phyloP scores from a whole-genome alignment of 2,329 filamentous ascomycete genomes.

The Colletotrichum sp. region DNA sequence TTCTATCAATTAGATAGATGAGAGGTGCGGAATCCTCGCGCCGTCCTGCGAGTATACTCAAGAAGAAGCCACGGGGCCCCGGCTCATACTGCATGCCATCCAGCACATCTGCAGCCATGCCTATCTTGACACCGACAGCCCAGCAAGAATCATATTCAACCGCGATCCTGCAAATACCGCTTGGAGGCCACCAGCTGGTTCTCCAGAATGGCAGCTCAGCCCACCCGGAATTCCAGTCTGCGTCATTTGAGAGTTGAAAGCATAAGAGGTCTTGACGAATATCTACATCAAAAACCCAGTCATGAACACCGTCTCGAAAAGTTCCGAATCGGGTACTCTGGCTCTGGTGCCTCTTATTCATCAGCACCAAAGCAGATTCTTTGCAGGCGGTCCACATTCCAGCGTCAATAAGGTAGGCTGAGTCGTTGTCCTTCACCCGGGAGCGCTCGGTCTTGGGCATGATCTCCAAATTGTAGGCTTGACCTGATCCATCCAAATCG shows the following conservation, averaged over 20 bases:
- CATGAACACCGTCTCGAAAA: neutral
- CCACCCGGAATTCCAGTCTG: neutral
- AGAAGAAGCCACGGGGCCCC: neutral
- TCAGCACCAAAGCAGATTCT: neutral
- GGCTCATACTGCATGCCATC: neutral
- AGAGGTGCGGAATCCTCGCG: neutral
- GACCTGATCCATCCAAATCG: neutral
- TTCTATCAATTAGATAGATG: neutral
- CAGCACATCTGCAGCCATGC: neutral
- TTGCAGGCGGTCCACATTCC: neutral
- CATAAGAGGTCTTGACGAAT: neutral
- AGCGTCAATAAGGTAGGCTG: neutral
- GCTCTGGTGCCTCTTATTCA: neutral
- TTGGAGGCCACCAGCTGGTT: neutral
- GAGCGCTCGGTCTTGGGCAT: neutral
- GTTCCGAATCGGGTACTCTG: neutral
- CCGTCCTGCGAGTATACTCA: neutral
- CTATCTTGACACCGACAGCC: neutral
- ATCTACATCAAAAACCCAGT: neutral
- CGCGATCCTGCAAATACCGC: neutral
- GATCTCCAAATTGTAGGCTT: neutral
- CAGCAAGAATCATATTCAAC: neutral
- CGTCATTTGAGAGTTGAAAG: neutral
- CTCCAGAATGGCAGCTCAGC: neutral
- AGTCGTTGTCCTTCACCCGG: neutral